Conservation (phyloP, 2,329 filamentous ascomycete species). For the Nakataea oryzae region DNA sequence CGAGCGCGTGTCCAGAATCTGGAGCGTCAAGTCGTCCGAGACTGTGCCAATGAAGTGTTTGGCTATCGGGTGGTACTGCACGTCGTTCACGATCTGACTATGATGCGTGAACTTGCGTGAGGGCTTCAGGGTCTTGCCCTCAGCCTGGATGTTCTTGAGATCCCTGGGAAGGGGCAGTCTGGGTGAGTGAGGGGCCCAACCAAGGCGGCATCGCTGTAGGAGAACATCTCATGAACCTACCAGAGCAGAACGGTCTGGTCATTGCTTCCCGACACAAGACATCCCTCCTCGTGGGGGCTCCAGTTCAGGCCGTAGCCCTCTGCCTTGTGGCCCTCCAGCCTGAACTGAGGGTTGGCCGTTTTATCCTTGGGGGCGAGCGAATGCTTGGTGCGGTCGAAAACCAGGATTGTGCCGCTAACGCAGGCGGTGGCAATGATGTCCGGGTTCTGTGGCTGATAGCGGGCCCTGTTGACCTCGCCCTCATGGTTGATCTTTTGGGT, state of each 20-base stretch:
- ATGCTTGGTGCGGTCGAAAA: slow-evolving; percentile 96
- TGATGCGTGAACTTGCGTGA: slow-evolving; percentile 77
- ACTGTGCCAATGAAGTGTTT: slow-evolving; percentile 82
- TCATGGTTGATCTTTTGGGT: slow-evolving; percentile 95
- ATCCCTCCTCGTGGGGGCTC: slow-evolving; percentile 75
- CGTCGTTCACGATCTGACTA: slow-evolving; percentile 86
- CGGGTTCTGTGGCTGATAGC: slow-evolving; percentile 95
- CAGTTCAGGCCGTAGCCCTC: slow-evolving; percentile 92
- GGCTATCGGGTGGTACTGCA: slow-evolving; percentile 86
- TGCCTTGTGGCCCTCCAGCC: slow-evolving; percentile 71
- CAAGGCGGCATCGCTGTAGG: neutral
- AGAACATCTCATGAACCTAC: slow-evolving; percentile 35
- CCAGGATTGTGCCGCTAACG: slow-evolving; percentile 74
- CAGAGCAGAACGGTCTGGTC: slow-evolving; percentile 87
- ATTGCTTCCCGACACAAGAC: slow-evolving; percentile 82
- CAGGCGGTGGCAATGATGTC: slow-evolving; percentile 93
- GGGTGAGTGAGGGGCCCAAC: neutral
- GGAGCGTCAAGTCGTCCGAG: slow-evolving; percentile 87
- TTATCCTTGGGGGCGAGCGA: slow-evolving; percentile 59
- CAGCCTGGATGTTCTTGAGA: slow-evolving; percentile 62
- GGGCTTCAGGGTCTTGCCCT: slow-evolving; percentile 60
- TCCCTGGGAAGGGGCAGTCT: slow-evolving; percentile 45
- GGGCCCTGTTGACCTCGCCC: slow-evolving; percentile 95
- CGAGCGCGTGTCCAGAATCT: slow-evolving; percentile 80
- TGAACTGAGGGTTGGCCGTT: slow-evolving; percentile 69